These are phyloP conservation scores for Sclerospora graminicola DNA, from an alignment of 352 stramenopile species.

Conservation along the genomic window DNA sequence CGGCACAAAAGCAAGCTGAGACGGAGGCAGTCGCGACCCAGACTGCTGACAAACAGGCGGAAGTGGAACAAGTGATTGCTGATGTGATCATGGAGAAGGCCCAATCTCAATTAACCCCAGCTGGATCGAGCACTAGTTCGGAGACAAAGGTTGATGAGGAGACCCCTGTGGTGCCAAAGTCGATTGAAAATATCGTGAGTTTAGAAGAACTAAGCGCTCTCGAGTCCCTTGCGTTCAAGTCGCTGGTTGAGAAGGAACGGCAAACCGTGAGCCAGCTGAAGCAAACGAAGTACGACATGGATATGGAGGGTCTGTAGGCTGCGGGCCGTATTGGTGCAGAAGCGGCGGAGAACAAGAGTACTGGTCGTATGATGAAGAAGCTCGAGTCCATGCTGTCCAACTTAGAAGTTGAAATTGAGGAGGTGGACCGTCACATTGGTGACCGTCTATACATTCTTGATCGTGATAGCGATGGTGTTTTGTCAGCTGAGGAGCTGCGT, in stretches of 20 bases:
- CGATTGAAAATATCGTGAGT: conserved; percentile 67
- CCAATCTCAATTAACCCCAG: conserved; percentile 8
- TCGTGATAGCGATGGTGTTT: conserved; percentile 93
- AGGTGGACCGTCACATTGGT: conserved; percentile 93
- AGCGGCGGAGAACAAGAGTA: conserved; percentile 81
- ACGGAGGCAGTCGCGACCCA: conserved; percentile 32
- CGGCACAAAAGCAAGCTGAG: conserved; percentile 73
- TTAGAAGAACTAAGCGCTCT: conserved; percentile 73
- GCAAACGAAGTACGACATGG: conserved; percentile 85
- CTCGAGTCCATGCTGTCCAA: conserved; percentile 91
- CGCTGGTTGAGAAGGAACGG: conserved; percentile 79
- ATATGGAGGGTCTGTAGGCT: conserved; percentile 68
- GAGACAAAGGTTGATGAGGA: conserved; percentile 14
- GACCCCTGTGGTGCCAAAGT: conserved; percentile 29
- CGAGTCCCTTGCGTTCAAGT: conserved; percentile 81
- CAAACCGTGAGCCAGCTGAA: conserved; percentile 78
- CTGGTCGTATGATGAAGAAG: conserved; percentile 86
- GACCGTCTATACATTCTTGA: conserved; percentile 97
- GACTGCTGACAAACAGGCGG: conserved; percentile 19
- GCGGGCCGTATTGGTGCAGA: conserved; percentile 75
- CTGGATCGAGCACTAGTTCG: background rate
- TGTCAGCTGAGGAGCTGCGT: conserved; percentile 92
- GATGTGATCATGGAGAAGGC: conserved; percentile 27
- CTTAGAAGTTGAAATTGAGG: conserved; percentile 90
- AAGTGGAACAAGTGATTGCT: conserved; percentile 24